Evolutionary conservation across 176 grass and related monocot genomes (phyloP).

Genomic region (Phyllostachys edulis): DNA sequence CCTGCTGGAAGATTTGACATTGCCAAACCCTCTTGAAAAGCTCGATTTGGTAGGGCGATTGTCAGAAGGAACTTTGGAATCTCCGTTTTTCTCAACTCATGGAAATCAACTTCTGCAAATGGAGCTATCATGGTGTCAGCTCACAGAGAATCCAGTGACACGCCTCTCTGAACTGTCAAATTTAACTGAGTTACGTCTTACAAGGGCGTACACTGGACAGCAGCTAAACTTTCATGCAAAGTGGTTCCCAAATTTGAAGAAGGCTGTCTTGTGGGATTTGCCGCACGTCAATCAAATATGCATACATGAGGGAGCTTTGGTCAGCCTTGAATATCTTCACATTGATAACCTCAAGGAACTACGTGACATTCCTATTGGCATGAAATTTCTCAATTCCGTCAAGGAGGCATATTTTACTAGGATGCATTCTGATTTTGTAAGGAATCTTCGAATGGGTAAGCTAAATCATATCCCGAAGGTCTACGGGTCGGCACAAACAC

Average conservation of each 20-base stretch:
- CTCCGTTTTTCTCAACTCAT: slow-evolving; percentile 29
- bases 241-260: slow-evolving; percentile 33
- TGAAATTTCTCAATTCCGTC: slow-evolving; percentile 29
- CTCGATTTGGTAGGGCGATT: slow-evolving; percentile 30
- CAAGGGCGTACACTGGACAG: slow-evolving; percentile 24
- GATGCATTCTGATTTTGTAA: slow-evolving; percentile 40
- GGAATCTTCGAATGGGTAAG: slow-evolving; percentile 22
- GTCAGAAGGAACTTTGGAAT: slow-evolving; percentile 32
- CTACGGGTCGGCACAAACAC: slow-evolving; percentile 9
- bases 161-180: slow-evolving; percentile 31
- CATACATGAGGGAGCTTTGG: slow-evolving; percentile 38
- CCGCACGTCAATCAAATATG: slow-evolving; percentile 35
- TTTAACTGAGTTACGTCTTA: slow-evolving; percentile 34
- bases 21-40: slow-evolving; percentile 33
- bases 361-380: slow-evolving; percentile 32
- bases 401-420: slow-evolving; percentile 38
- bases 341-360: slow-evolving; percentile 38
- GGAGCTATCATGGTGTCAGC: slow-evolving; percentile 36
- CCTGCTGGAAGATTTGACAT: slow-evolving; percentile 35
- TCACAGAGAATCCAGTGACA: slow-evolving; percentile 24
- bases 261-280: not conserved
- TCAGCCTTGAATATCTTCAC: slow-evolving; percentile 27
- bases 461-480: slow-evolving; percentile 29
- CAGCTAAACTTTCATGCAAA: slow-evolving; percentile 25
- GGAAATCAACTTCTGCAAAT: not conserved